A percentile compares a stretch with the other conserved stretches of the same genome.
phyloP scores from a whole-genome alignment of 352 stramenopile species.

The Phytophthora fragariaefolia region DNA sequence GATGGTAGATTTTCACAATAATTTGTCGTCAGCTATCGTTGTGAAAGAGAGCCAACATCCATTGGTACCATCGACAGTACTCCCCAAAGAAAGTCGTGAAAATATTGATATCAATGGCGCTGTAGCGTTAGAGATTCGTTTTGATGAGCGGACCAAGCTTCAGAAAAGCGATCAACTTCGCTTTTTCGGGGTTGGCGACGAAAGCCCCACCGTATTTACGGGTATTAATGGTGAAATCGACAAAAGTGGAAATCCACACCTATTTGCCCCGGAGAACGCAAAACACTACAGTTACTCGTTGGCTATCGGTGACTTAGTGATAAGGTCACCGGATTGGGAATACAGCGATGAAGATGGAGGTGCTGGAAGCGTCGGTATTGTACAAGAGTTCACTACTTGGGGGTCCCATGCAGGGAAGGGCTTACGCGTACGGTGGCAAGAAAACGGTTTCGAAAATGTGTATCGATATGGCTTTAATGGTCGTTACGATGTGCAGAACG shows the following conservation, averaged over 20 bases:
- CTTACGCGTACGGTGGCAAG: constrained; percentile 64
- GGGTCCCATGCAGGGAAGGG: constrained; percentile 51
- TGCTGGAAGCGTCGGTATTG: constrained; percentile 55
- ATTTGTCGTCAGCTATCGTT: constrained; percentile 40
- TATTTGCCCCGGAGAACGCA: constrained; percentile 50
- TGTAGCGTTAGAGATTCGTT: constrained; percentile 69
- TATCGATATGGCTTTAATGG: constrained; percentile 75
- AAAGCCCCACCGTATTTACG: constrained; percentile 22
- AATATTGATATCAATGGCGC: constrained; percentile 54
- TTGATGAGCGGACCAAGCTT: constrained; percentile 68
- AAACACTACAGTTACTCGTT: constrained; percentile 37
- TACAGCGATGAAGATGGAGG: constrained; percentile 81
- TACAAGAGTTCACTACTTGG: constrained; percentile 68
- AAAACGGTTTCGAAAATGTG: constrained; percentile 39
- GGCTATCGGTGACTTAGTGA: constrained; percentile 57
- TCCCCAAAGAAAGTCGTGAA: constrained; percentile 14
- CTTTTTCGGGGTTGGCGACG: constrained; percentile 22
- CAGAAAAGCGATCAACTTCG: constrained; percentile 36
- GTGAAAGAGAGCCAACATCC: constrained; percentile 67
- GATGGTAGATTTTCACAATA: constrained; percentile 64
- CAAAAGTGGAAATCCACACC: constrained; percentile 28
- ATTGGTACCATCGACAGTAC: background rate
- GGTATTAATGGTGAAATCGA: constrained; percentile 47
- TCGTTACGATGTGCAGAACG: constrained; percentile 65
- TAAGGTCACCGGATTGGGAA: constrained; percentile 72